Base-by-base conservation (phyloP, 495 filamentous ascomycete genomes). In the Cercophora sp. region DNA sequence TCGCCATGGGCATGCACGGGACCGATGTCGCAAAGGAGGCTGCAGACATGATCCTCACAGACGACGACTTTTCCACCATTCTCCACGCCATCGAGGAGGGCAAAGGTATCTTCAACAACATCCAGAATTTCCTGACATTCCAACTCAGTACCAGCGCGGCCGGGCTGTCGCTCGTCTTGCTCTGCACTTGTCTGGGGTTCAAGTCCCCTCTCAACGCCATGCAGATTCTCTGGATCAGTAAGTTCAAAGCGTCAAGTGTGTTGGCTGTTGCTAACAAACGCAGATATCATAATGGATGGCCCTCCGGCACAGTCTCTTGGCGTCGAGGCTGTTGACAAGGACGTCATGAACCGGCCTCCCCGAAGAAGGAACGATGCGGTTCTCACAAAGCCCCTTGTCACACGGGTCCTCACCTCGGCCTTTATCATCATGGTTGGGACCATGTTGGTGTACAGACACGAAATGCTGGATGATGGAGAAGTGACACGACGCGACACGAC, bases 221-320 rank as follows among this genome's bases (percentile, higher is more conserved):
- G 92, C 93, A 98, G 72, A 98, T 98, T 66, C 78, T 98, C 37
- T 98, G 93, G 93, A 97, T 98, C 60, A 98, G 92, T 97, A 73
- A 71, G 88, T 26, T 31, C 25, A 37, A 31, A 56, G 19, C 6
- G n/a, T 22, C 13, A 10, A 25, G 29, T 42, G 11, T 16, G 31
- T 10, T 43, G 41, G 34, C 49, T 5, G 1, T 15, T 43, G 11
- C 63, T 70, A 66, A 70, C 48, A 29, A 54, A 63, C 46, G 16
- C 39, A 96, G 92, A 98, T 64, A 97, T 98, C 62, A 89, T 98
- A 55, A 98, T 98, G 93, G 93, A 98, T 68, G 93, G 93, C 34
- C 93, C 93, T 2, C 93, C 93, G 0, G 93, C 93, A 4, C 93
- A 98, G 71, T 98, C 93, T 34, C 84, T 98, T 9, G 93, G 93